These are phyloP conservation scores for Gymnopilus junonius DNA, from an alignment of 768 basidiomycete genomes.

Conservation along the genomic window DNA sequence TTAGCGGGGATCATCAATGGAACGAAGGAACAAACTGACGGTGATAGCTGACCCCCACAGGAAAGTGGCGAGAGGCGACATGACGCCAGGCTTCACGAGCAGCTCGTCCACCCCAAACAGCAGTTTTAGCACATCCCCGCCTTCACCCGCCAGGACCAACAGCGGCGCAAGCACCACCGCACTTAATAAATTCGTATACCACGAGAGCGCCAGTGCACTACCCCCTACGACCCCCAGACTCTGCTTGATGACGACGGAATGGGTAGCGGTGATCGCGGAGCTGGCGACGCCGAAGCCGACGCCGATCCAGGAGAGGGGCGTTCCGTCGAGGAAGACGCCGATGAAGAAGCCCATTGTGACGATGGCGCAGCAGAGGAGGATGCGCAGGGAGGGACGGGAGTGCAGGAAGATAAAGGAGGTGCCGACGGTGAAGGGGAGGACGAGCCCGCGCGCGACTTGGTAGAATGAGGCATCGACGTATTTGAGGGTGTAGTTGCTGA, in stretches of 20 bases:
- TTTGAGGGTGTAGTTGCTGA: slow-evolving; percentile 91
- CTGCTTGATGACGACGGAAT: slow-evolving; percentile 94
- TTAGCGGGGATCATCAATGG: not conserved
- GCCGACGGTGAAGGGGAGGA: slow-evolving; percentile 91
- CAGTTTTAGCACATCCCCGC: slow-evolving; percentile 62
- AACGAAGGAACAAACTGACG: slow-evolving; percentile 42
- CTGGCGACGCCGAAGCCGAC: slow-evolving; percentile 82
- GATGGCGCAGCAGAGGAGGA: slow-evolving; percentile 74
- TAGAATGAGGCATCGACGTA: slow-evolving; percentile 96
- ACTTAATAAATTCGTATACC: slow-evolving; percentile 90
- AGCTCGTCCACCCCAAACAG: slow-evolving; percentile 52
- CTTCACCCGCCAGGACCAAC: slow-evolving; percentile 77
- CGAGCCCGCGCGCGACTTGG: slow-evolving; percentile 92
- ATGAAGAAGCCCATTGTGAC: slow-evolving; percentile 94
- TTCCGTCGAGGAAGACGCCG: slow-evolving; percentile 81
- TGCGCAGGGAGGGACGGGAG: slow-evolving; percentile 73
- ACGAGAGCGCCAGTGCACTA: slow-evolving; percentile 83
- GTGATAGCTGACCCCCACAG: slow-evolving; percentile 81
- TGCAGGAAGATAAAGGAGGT: slow-evolving; percentile 84
- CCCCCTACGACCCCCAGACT: slow-evolving; percentile 80
- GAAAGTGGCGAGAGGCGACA: slow-evolving; percentile 64
- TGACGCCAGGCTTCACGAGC: slow-evolving; percentile 38
- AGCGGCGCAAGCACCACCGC: slow-evolving; percentile 75
- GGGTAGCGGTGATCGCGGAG: slow-evolving; percentile 85
- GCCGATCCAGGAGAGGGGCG: slow-evolving; percentile 61